Evolutionary conservation across 78 protist species (phyloP), one percentile per base, ranked within the genome.

Genomic region (Dictyostelium intermedium): DNA sequence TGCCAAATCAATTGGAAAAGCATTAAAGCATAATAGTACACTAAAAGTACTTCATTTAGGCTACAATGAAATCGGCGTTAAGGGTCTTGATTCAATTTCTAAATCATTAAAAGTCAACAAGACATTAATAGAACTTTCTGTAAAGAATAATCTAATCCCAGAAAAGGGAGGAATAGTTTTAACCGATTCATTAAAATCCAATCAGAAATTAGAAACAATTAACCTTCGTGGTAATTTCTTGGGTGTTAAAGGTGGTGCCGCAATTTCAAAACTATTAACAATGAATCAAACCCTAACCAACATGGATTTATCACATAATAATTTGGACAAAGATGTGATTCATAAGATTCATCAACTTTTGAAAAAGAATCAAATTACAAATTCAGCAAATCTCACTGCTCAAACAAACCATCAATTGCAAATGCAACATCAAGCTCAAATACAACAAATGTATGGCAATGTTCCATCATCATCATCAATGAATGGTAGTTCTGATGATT

Each of bases 211-310:
- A 5, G 94, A 89, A 50, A 34, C 74, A 1, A 18, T 89, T 0
- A 89, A 89, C 25, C 87, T 89, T 39, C 56, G 87, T 20, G 94
- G 94, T 16, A 89, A 89, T 69, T 45, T 43, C 9, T 23, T 89
- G 13, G 87, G 94, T 20, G 5, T 14, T 25, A 89, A 89, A 27
- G 61, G 66, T 89, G 87, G 94, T 9, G 47, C 74, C 5, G 63
- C 87, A 3, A 18, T 89, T 18, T 9, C 63, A 4, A 89, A 89
- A 39, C 74, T 89, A 20, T 50, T 89, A 1, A 0, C 37, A 14
- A 41, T 27, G 8, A 89, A 89, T 47, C 87, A 78, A 16, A 63
- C 60, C 2, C 47, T 89, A 5, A 63, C 84, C 5, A 53, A 32
- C 11, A 66, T 89, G 14, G 94, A 89, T 69, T 23, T 89, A 14